A percentile compares a stretch with the other conserved stretches of the same genome.
phyloP scores from a whole-genome alignment of 2,329 filamentous ascomycete species.

The Cladosporium phlei region DNA sequence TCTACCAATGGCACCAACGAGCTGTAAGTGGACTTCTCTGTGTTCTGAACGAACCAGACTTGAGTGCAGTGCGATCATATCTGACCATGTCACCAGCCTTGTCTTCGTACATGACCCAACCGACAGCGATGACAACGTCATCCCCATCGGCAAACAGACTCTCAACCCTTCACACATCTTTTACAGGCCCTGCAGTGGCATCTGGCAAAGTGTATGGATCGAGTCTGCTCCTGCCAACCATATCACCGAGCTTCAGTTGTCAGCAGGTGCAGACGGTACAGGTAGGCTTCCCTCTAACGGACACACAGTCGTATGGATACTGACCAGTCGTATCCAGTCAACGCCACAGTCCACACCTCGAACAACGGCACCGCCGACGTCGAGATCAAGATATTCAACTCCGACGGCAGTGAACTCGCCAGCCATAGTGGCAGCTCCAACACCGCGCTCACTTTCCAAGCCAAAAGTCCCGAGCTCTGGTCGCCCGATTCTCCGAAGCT shows the following conservation, averaged over 20 bases:
- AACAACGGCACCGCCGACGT: conserved; percentile 30
- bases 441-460: conserved; percentile 49
- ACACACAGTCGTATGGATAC: not conserved
- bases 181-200: conserved; percentile 65
- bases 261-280: conserved; percentile 36
- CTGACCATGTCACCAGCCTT: conserved; percentile 49
- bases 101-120: conserved; percentile 64
- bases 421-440: conserved; percentile 44
- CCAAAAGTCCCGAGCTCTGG: conserved; percentile 55
- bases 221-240: conserved; percentile 53
- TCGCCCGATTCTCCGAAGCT: conserved; percentile 57
- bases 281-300: conserved; percentile 1
- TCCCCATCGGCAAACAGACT: conserved; percentile 50
- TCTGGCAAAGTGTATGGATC: conserved; percentile 69
- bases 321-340: conserved; percentile 14
- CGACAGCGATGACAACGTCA: conserved; percentile 49
- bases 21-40: conserved; percentile 52
- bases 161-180: conserved; percentile 62
- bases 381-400: conserved; percentile 28
- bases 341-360: conserved; percentile 45
- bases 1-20: conserved; percentile 58
- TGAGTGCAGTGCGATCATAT: no score
- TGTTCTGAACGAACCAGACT: conserved; percentile 15
- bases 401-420: conserved; percentile 32
- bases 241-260: conserved; percentile 54